Base-by-base conservation (phyloP, 805 yeast species). In the Kuraishia hungarica region DNA sequence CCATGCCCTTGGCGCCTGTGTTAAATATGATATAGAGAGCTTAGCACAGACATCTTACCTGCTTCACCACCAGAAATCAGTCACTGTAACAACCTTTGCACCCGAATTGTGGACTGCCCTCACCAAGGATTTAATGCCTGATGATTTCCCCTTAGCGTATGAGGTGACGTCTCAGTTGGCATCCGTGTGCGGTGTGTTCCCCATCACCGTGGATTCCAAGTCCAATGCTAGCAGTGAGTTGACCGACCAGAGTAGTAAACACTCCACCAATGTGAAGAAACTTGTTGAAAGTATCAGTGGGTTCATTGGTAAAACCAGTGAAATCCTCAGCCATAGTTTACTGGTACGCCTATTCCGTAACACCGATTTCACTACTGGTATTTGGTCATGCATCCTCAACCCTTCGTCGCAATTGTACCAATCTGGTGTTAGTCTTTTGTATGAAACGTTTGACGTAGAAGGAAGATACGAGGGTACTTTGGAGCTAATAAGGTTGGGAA, bases 391-490 rank as follows among this genome's bases (percentile, higher is more conserved):
- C 64, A 71, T 89, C 2, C 81, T 89, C 54, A 82, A 92, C 0
- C 82, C 91, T 0, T 74, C 79, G 52, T 72, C 72, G 22, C 71
- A 69, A 19, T 68, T 86, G 2, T 86, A 84, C 57, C 90, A 89
- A 63, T 77, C 85, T 1, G 86, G 92, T 1, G 77, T 87, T 5
- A 86, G 86, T 58, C 75, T 89, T 21, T 66, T 91, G 2, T 86
- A 87, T 62, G 93, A 88, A 60, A 81, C 88, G 0, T 87, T 81
- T 66, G 96, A 90, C 66, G 88, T 84, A 15, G 84, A 82, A 55
- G 97, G 92, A 19, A 78, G 97, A 62, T 70, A 81, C 39, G 96
- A 88, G 66, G 89, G 91, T 39, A 74, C 89, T n/a, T 80, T 75
- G 51, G 77, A 76, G 2, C 64, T 84, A 43, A 68, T 91, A 24